Evolutionary conservation across 345 rosid genomes (phyloP).

Genomic region (Trapa incisa): DNA sequence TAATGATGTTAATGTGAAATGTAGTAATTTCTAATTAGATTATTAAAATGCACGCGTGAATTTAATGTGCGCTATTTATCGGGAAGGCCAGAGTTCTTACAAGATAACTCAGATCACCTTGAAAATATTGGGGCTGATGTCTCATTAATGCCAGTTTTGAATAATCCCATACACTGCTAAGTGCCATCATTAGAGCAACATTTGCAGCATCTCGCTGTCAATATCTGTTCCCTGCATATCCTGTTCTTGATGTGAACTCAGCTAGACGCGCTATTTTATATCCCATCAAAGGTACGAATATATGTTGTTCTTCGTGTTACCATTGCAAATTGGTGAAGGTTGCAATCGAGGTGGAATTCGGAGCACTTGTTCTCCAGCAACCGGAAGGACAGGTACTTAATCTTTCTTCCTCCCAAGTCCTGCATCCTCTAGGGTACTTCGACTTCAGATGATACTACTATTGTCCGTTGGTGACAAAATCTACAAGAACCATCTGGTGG

Average conservation of each 20-base stretch:
- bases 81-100: not conserved
- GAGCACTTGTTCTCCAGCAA: slow-evolving; percentile 48
- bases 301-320: not conserved
- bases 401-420: not conserved
- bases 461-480: not conserved
- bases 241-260: slow-evolving; percentile 14
- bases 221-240: slow-evolving; percentile 8
- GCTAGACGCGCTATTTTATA: slow-evolving; percentile 6
- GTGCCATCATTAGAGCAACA: slow-evolving; percentile 36
- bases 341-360: slow-evolving; percentile 46
- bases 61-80: not conserved
- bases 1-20: not conserved
- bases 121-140: not conserved
- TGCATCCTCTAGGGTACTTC: not conserved
- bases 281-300: not conserved
- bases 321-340: slow-evolving; percentile 24
- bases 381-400: slow-evolving; percentile 25
- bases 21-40: not conserved
- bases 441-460: not conserved
- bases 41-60: not conserved
- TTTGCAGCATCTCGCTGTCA: slow-evolving; percentile 33
- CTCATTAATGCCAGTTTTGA: not conserved
- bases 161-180: slow-evolving; percentile 18
- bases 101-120: not conserved
- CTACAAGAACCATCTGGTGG: not conserved